A percentile compares a stretch with the other conserved stretches of the same genome.
Evolutionary conservation across 495 filamentous ascomycete genomes (phyloP).

Genomic region (Penicillium ochrochloron): DNA sequence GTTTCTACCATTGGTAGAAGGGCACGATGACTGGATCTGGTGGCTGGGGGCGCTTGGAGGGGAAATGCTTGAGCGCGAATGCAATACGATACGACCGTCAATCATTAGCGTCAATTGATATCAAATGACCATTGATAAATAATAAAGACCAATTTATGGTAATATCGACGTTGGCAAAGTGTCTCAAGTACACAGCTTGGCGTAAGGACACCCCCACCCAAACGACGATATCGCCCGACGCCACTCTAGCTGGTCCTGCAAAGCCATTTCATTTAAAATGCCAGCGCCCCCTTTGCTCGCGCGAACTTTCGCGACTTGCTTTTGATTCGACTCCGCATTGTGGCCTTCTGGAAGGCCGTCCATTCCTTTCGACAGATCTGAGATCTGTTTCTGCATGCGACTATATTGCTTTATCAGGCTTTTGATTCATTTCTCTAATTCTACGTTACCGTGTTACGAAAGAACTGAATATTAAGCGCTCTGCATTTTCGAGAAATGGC

Average conservation of each 20-base stretch:
- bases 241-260: conserved; percentile 22
- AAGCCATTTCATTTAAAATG: conserved; percentile 20
- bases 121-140: not conserved
- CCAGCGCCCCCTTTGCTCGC: conserved; percentile 15
- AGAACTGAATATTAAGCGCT: not conserved
- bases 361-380: conserved; percentile 40
- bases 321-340: conserved; percentile 25
- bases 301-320: conserved; percentile 24
- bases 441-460: not conserved
- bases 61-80: not conserved
- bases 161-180: conserved; percentile 3
- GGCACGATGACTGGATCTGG: not conserved
- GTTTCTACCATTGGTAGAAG: not conserved
- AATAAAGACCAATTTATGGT: not conserved
- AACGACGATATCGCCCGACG: conserved; percentile 21
- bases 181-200: conserved; percentile 40
- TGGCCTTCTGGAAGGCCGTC: conserved; percentile 57
- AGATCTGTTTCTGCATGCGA: conserved; percentile 2
- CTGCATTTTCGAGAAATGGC: conserved; percentile 28
- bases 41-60: not conserved
- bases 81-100: not conserved
- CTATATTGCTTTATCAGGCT: not conserved
- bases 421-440: conserved; percentile 16
- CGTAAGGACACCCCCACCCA: conserved; percentile 26
- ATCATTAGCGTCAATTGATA: not conserved